Percentiles rank a stretch among this genome's conserved stretches.
Conservation (phyloP, 805 yeast genomes). For the Hanseniaspora jakobsenii region DNA sequence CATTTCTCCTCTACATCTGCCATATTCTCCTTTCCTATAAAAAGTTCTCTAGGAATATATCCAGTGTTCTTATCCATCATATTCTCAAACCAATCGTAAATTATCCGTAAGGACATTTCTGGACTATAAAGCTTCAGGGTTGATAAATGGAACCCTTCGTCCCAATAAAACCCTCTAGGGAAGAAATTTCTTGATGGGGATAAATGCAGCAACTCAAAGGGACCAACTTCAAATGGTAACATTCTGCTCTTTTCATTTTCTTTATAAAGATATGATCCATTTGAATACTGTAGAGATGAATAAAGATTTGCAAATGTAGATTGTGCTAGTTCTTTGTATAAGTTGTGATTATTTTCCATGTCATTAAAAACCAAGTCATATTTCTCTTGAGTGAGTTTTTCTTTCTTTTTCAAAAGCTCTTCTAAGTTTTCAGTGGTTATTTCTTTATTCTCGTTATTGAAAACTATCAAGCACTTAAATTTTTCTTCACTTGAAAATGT, state of each 20-base stretch:
- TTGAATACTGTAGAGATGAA: constrained; percentile 82
- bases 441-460: constrained; percentile 32
- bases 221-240: constrained; percentile 68
- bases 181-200: constrained; percentile 90
- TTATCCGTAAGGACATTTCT: constrained; percentile 65
- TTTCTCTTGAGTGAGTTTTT: constrained; percentile 35
- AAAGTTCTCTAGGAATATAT: constrained; percentile 94
- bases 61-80: constrained; percentile 73
- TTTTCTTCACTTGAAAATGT: constrained; percentile 46
- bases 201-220: constrained; percentile 61
- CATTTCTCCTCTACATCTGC: constrained; percentile 76
- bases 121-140: constrained; percentile 75
- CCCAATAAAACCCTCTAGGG: constrained; percentile 98
- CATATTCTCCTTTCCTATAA: constrained; percentile 82
- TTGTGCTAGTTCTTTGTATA: constrained; percentile 50
- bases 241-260: constrained; percentile 45
- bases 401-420: constrained; percentile 16
- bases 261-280: constrained; percentile 74
- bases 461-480: constrained; percentile 64
- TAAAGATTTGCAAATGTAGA: constrained; percentile 69
- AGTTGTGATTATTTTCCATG: constrained; percentile 34
- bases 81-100: constrained; percentile 69
- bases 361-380: constrained; percentile 31
- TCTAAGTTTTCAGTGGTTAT: constrained; percentile 34
- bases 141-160: constrained; percentile 88